Evolutionary conservation across 306 rosid genomes (phyloP), one percentile per base, ranked within the genome.

Genomic region (Quercus cerris): DNA sequence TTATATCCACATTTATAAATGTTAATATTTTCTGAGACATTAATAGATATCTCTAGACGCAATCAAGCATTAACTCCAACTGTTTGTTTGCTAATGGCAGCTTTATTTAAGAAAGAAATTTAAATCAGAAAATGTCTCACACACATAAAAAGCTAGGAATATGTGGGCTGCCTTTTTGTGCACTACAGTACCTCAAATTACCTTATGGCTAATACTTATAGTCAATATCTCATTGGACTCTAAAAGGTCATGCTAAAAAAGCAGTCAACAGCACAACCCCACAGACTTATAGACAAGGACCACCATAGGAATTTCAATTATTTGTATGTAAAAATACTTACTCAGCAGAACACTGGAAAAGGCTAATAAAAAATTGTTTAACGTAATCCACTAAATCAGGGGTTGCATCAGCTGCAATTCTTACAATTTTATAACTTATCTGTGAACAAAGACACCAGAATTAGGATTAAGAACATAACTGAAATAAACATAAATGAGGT

Each of bases 281-380:
- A 28, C 18, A 3, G 46, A 35, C 70, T 31, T 17, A 64, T 3
- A 64, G 17, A 64, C 46, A 30, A 15, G 20, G 46, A 33, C 28
- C 4, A 22, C 14, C 27, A 5, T 35, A 46, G 41, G 30, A 30
- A 41, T 20, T 57, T 56, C 33, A 77, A 46, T 55, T 44, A 72
- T 70, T 74, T 4, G 69, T 25, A 23, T 15, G 68, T 74, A 61
- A 74, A 66, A 44, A 10, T 79, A 80, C 97, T 90, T 89, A 92
- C 98, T 91, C 94, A 11, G 97, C 97, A 58, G 91, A 78, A 81
- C 85, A 85, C 84, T 89, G 97, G 83, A 94, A 83, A 82, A 89
- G 87, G 70, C 75, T 81, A 28, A 90, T 78, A 76, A 91, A 87
- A 84, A 91, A 87, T 80, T 82, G 94, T 55, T 85, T 85, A 71